Percentiles rank a stretch among this genome's conserved stretches.
These are phyloP conservation scores for Funneliformis mosseae DNA, from an alignment of 192 early-diverging fungal genomes.

Conservation along the genomic window DNA sequence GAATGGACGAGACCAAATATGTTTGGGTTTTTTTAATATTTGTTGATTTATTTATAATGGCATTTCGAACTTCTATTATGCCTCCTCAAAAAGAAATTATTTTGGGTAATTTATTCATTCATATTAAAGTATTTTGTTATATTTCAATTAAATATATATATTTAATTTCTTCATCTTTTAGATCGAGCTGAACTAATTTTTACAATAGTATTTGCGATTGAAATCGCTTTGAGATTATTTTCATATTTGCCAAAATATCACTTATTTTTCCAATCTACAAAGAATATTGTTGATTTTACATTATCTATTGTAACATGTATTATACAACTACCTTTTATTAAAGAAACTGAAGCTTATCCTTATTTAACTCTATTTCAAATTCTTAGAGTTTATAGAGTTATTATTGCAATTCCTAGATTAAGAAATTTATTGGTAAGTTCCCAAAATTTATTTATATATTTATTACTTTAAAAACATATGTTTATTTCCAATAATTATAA, in stretches of 20 bases:
- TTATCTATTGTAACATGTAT: slow-evolving; percentile 50
- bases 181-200: slow-evolving; percentile 50
- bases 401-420: slow-evolving; percentile 53
- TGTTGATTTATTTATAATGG: slow-evolving; percentile 55
- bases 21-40: slow-evolving; percentile 50
- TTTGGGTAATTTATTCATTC: neutral
- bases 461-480: neutral
- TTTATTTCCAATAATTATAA: neutral
- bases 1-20: slow-evolving; percentile 37
- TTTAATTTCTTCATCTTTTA: slow-evolving; percentile 27
- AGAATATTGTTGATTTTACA: slow-evolving; percentile 52
- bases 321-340: slow-evolving; percentile 57
- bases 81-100: neutral
- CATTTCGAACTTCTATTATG: slow-evolving; percentile 42
- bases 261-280: slow-evolving; percentile 47
- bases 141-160: slow-evolving; percentile 19
- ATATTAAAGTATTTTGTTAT: too few species aligned
- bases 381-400: slow-evolving; percentile 51
- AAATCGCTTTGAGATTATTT: slow-evolving; percentile 49
- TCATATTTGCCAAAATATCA: slow-evolving; percentile 37
- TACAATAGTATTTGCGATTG: slow-evolving; percentile 51
- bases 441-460: neutral
- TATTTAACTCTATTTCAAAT: slow-evolving; percentile 60
- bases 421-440: slow-evolving; percentile 48
- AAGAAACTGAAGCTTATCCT: slow-evolving; percentile 42